These are phyloP conservation scores for Lactarius sanguifluus DNA, from an alignment of 768 basidiomycete genomes.

Conservation along the genomic window DNA sequence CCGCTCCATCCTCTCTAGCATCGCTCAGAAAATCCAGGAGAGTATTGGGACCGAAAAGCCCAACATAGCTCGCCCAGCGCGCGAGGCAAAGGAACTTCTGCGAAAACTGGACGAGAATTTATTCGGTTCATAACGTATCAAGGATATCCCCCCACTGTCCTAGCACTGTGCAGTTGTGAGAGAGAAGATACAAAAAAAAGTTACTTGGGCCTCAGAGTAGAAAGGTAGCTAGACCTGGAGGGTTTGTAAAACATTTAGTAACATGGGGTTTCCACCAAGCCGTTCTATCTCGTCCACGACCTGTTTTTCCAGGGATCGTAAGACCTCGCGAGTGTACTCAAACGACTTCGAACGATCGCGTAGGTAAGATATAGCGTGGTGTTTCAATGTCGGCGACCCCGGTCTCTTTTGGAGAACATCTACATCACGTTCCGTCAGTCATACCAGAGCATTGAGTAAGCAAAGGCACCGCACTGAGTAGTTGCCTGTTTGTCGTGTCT, in stretches of 20 bases:
- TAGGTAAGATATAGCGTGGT: slow-evolving; percentile 78
- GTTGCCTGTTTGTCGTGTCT: slow-evolving; percentile 70
- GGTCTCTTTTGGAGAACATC: slow-evolving; percentile 91
- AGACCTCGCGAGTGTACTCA: slow-evolving; percentile 75
- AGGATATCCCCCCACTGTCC: neutral
- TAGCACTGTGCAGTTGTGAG: neutral
- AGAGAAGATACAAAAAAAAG: too few species aligned
- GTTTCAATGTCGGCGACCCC: slow-evolving; percentile 74
- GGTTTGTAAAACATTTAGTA: slow-evolving; percentile 58
- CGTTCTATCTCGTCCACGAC: slow-evolving; percentile 64
- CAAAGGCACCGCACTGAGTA: slow-evolving; percentile 66
- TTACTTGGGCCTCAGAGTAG: neutral
- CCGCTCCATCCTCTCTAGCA: slow-evolving; percentile 56
- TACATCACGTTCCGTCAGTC: slow-evolving; percentile 34
- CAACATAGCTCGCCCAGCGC: slow-evolving; percentile 71
- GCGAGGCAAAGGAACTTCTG: slow-evolving; percentile 78
- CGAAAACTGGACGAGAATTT: slow-evolving; percentile 27
- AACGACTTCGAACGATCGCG: slow-evolving; percentile 77
- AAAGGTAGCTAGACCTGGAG: slow-evolving; percentile 34
- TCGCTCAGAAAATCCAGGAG: slow-evolving; percentile 73
- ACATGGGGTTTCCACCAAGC: slow-evolving; percentile 71
- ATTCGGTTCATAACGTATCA: slow-evolving; percentile 21
- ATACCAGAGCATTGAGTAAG: neutral
- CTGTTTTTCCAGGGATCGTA: slow-evolving; percentile 65
- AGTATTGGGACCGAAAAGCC: slow-evolving; percentile 68